Base-by-base conservation (phyloP, 73 alveolate genomes). In the Tetrahymena elliotti region DNA sequence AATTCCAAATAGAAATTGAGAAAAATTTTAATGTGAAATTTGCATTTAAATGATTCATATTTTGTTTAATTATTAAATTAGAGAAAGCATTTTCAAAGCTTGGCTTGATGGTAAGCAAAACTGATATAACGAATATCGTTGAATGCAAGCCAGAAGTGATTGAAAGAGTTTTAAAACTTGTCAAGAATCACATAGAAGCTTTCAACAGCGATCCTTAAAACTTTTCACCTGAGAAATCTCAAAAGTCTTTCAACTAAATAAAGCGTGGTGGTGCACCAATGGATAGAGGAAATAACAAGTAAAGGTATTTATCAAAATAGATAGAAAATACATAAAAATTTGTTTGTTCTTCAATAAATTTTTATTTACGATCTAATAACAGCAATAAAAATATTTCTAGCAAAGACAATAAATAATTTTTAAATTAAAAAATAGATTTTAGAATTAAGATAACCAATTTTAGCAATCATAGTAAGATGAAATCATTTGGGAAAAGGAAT, bases 401-500 rank as follows among this genome's bases (percentile, higher is more conserved):
- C 82, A 27, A 47, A 22, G 1, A 18, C 13, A 47, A 47, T 47
- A 47, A 47, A n/a, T n/a, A n/a, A n/a, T n/a, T 47, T 47, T 47
- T 47, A 18, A 47, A 47, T 47, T 47, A 22, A 68, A 68, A 68
- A 68, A 68, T 68, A 68, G 88, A 68, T 68, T 68, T 68, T 68
- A 68, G 88, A 68, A 68, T 31, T 68, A 68, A 31, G 88, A 68
- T 31, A 68, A 68, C 36, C 36, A 68, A 36, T 68, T n/a, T 68
- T 68, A 68, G 22, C 36, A 68, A 68, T 68, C 34, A 31, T 68
- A 68, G 36, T 68, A 68, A 68, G 88, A 68, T 68, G 88, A 96
- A 95, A 95, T 96, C 82, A 95, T 96, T 27, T 93, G 95, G 95
- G 96, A 96, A 83, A 97, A 96, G 95, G 99, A 97, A 18, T 84